Evolutionary conservation across 2,329 filamentous ascomycete species (phyloP), one percentile per base, ranked within the genome.

Genomic region (Cladosporium austrohemisphaericum): DNA sequence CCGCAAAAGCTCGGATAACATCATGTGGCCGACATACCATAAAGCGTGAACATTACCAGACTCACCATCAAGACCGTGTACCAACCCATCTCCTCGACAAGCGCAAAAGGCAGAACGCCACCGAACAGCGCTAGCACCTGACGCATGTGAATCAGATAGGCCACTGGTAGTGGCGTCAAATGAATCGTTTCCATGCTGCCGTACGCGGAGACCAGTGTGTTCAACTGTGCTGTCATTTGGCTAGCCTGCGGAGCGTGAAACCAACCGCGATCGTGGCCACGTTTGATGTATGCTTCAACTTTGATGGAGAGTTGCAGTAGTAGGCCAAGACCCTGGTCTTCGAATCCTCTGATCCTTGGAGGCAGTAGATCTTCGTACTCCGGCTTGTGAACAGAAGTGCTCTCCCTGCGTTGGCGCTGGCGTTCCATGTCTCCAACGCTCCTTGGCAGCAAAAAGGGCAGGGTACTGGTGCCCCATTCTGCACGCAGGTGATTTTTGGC

Each of bases 111-210:
- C 4, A 85, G 66, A 8, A 84, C 76, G 44, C 72, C 74, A 23
- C 76, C 75, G 57, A 81, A 85, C 1, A 84, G 68, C 0, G 78
- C 79, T 0, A 85, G 71, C 0, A 83, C 81, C 65, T 85, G 81
- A 54, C 78, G 78, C 57, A 80, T 78, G 56, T 84, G 81, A 52
- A 85, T 85, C 59, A 84, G 59, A 60, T 84, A 80, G 4, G 81
- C 81, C 6, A 85, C 76, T 1, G 81, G 81, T 16, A 84, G 76
- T 0, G 80, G 80, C 0, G 81, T 84, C n/a, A 79, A 65, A 51
- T 79, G 74, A 33, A 85, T 84, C 0, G 80, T 83, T 65, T 85
- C 81, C 79, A 84, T 82, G 47, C 67, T 73, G 2, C 80, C 80
- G 61, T 81, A 84, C 0, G 79, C 78, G 52, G 79, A 74, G 13